Conservation (phyloP, 2,329 filamentous ascomycete genomes). For the Colletotrichum paranaense region DNA sequence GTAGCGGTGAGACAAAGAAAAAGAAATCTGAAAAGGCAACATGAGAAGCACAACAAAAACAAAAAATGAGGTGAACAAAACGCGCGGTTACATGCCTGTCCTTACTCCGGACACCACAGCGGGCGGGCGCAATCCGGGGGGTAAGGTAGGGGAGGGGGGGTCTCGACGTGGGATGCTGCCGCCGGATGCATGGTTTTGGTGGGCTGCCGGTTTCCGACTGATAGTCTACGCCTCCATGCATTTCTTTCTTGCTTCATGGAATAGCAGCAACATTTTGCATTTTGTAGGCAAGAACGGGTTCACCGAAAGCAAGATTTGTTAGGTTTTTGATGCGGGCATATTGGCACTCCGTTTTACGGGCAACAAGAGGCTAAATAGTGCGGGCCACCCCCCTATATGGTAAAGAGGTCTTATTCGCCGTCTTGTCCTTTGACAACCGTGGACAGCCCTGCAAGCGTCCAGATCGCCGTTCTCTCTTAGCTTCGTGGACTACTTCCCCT, state of each 20-base stretch:
- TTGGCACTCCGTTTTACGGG: not conserved
- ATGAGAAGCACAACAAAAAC: not conserved
- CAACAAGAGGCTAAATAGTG: not conserved
- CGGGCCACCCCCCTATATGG: conserved; percentile 4
- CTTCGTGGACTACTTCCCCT: not conserved
- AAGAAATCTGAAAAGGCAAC: not conserved
- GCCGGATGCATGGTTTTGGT: conserved; percentile 12
- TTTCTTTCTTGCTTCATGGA: not conserved
- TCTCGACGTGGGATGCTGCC: not conserved
- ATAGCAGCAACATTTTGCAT: not conserved
- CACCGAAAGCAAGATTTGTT: conserved; percentile 3
- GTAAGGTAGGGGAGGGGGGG: too few species aligned
- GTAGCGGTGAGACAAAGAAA: conserved; percentile 31
- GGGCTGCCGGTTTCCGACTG: conserved; percentile 19
- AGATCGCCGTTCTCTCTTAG: not conserved
- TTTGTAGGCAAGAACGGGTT: not conserved
- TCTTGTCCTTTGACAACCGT: conserved; percentile 17
- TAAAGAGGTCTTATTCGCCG: conserved; percentile 1
- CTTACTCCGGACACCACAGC: conserved; percentile 16
- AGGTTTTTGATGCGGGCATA: not conserved
- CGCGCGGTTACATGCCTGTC: conserved; percentile 16
- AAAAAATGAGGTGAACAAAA: not conserved
- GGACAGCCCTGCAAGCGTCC: conserved; percentile 14
- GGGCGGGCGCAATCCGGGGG: not conserved
- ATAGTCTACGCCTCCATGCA: not conserved